Evolutionary conservation across 2,329 filamentous ascomycete genomes (phyloP), one percentile per base, ranked within the genome.

Genomic region (Pseudohalonectria lignicola): DNA sequence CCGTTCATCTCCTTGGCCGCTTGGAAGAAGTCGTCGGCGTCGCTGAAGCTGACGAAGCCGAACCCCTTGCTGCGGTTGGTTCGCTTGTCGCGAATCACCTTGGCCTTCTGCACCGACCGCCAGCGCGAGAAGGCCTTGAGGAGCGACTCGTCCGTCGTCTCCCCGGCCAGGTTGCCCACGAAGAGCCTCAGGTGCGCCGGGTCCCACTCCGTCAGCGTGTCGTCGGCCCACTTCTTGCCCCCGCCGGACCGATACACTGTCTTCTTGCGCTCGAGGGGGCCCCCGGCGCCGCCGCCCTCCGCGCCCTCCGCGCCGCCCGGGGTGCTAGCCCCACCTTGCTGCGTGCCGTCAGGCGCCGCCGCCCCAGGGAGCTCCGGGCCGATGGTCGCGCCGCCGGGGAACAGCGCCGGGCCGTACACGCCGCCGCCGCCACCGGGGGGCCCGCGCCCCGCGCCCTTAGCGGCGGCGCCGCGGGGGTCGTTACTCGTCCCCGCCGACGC

Each of bases 1-100:
- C 88, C 88, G 53, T 95, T 85, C 92, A 96, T 96, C 64, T 96
- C 90, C 63, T 92, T 87, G 51, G 87, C 90, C 2, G 92, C 90
- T 52, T 86, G 78, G 68, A 98, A 96, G 58, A 93, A 96, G 53
- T 95, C 88, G 57, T 98, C 92, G 21, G 87, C 85, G 54, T 95
- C 85, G 51, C 80, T 82, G 63, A 98, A 96, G 60, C 86, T 92
- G 40, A 98, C 88, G 54, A 98, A 98, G 3, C 92, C 92, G 55
- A 86, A 98, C 0, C 90, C 92, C 57, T 92, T 94, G 53, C 85
- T 93, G 64, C 98, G 98, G 40, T 84, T 92, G 1, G 90, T 94
- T 42, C 87, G 79, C 68, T 95, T 96, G 64, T 98, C 92, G 37
- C 92, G 79, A 43, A 96, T 80, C 23, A 98, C 92, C 36, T 88